Conservation (phyloP, 202 grass and related monocot genomes). For the Panicum hallii region DNA sequence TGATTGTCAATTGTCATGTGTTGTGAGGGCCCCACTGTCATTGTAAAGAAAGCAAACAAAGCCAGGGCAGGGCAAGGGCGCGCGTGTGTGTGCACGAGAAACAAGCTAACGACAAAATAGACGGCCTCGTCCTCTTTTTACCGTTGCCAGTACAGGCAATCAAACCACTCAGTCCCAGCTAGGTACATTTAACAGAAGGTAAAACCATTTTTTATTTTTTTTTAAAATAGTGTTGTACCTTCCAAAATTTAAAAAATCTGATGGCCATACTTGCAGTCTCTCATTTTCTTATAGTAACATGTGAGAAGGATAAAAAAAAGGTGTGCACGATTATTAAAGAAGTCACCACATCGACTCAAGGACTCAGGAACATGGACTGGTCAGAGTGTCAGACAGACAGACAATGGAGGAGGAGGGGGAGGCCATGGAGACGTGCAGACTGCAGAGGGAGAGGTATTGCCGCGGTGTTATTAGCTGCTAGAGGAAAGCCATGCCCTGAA, state of each 20-base stretch:
- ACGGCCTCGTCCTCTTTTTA: not conserved
- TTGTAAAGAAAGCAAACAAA: not conserved
- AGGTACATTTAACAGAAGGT: not conserved
- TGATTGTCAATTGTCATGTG: too few species aligned
- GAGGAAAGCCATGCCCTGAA: not conserved
- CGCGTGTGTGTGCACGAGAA: not conserved
- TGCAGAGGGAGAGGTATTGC: not conserved
- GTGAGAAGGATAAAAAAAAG: not conserved
- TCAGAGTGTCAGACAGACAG: not conserved
- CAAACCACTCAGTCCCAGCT: not conserved
- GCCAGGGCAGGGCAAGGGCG: not conserved
- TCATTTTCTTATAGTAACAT: not conserved
- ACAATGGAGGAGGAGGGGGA: not conserved
- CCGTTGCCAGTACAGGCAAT: slow-evolving; percentile 17
- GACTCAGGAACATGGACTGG: not conserved
- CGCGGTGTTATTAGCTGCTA: not conserved
- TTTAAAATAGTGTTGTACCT: not conserved
- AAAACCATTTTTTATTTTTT: not conserved
- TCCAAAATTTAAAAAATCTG: not conserved
- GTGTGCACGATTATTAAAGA: not conserved
- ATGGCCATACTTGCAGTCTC: not conserved
- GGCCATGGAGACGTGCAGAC: not conserved
- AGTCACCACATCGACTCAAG: not conserved
- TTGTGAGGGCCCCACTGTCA: not conserved
- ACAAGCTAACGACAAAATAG: slow-evolving; percentile 28